Evolutionary conservation across 148 eudicot genomes (phyloP).

Genomic region (Chenopodium quinoa): DNA sequence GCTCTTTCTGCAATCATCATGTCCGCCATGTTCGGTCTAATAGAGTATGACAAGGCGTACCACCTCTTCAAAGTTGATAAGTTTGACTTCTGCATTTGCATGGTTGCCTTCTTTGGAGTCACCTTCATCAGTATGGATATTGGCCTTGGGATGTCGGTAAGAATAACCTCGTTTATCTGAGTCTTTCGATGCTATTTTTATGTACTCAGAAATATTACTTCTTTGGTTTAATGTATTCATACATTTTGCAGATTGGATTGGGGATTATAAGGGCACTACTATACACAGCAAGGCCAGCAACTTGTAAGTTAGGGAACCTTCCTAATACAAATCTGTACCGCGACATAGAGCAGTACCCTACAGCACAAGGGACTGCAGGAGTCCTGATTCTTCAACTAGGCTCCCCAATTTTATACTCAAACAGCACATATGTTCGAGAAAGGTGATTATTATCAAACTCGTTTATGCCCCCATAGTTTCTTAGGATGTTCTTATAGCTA

Average conservation of each 20-base stretch:
- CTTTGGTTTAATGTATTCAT: background rate
- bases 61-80: slow-evolving; percentile 76
- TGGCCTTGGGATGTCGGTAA: slow-evolving; percentile 82
- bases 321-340: slow-evolving; percentile 52
- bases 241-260: slow-evolving; percentile 44
- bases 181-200: no score
- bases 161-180: background rate
- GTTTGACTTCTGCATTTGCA: slow-evolving; percentile 78
- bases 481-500: background rate
- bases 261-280: slow-evolving; percentile 63
- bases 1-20: slow-evolving; percentile 87
- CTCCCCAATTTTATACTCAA: slow-evolving; percentile 79
- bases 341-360: slow-evolving; percentile 74
- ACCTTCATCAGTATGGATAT: slow-evolving; percentile 81
- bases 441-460: slow-evolving; percentile 36
- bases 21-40: slow-evolving; percentile 84
- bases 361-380: slow-evolving; percentile 42
- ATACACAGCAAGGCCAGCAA: slow-evolving; percentile 76
- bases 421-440: slow-evolving; percentile 61
- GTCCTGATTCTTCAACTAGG: slow-evolving; percentile 66
- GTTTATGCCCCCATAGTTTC: background rate
- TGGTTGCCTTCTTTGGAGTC: slow-evolving; percentile 79
- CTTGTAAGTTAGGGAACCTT: slow-evolving; percentile 67
- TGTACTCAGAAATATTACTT: background rate
- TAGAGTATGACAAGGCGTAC: slow-evolving; percentile 57